Percentiles rank a stretch among this genome's conserved stretches.
These are phyloP conservation scores for Pharnaceum exiguum DNA, from an alignment of 148 eudicot genomes.

Conservation along the genomic window DNA sequence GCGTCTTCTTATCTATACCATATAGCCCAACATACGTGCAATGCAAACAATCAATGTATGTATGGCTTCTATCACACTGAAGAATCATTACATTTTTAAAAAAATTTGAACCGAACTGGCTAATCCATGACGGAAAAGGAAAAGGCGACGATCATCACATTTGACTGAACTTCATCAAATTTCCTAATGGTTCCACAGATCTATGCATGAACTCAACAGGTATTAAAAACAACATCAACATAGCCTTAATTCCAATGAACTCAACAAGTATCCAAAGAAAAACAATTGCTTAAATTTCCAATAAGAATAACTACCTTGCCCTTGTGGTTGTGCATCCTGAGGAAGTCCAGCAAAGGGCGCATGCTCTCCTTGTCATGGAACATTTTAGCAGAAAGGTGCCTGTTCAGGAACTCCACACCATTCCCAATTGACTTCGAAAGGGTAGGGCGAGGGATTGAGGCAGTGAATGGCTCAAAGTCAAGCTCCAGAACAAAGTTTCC, in stretches of 20 bases:
- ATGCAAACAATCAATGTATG: too few relatives aligned
- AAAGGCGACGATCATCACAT: too few relatives aligned
- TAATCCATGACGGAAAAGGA: too few relatives aligned
- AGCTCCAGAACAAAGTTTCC: constrained; percentile 93
- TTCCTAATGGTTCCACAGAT: not conserved
- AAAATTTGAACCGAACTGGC: too few relatives aligned
- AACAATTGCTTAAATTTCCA: not conserved
- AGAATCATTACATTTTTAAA: too few relatives aligned
- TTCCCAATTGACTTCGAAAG: constrained; percentile 94
- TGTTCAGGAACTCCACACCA: constrained; percentile 93
- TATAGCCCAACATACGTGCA: too few relatives aligned
- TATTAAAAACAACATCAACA: too few relatives aligned
- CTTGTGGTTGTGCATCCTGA: constrained; percentile 79
- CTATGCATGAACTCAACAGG: not conserved
- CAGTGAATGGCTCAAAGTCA: constrained; percentile 90
- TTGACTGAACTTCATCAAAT: too few relatives aligned
- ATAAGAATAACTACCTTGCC: constrained; percentile 51
- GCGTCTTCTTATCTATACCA: too few relatives aligned
- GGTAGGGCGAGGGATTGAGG: constrained; percentile 84
- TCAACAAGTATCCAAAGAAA: not conserved
- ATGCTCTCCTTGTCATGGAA: constrained; percentile 98
- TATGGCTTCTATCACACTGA: too few relatives aligned
- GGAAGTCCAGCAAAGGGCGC: constrained; percentile 88
- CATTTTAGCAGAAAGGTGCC: constrained; percentile 98
- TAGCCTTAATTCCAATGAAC: too few relatives aligned